Percentiles rank a stretch among this genome's conserved stretches.
Conservation (phyloP, 2,329 filamentous ascomycete genomes). For the Madurella fahalii region DNA sequence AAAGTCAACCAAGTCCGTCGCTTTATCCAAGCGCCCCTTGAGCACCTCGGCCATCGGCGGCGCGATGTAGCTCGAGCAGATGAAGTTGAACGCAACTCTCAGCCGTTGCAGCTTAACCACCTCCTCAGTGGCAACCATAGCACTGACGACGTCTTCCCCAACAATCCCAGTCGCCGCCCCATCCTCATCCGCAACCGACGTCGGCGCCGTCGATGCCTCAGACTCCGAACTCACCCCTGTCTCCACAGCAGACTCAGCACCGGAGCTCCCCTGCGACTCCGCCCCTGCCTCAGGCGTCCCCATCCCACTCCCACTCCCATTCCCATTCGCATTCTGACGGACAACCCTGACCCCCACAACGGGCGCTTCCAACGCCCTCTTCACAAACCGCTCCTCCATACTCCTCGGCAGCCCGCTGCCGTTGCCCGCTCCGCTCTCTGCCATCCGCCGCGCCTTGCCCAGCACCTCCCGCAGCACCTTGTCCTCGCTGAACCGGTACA, state of each 20-base stretch:
- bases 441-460: conserved; percentile 67
- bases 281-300: conserved; percentile 30
- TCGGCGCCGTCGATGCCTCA: conserved; percentile 39
- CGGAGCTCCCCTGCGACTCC: conserved; percentile 40
- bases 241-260: conserved; percentile 32
- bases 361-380: conserved; percentile 48
- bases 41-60: conserved; percentile 41
- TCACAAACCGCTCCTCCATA: conserved; percentile 82
- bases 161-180: conserved; percentile 16
- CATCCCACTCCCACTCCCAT: conserved; percentile 9
- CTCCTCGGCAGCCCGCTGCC: conserved; percentile 64
- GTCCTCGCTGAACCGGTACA: conserved; percentile 73
- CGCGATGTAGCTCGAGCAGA: conserved; percentile 59
- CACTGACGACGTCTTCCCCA: conserved; percentile 33
- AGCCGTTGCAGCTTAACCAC: conserved; percentile 60
- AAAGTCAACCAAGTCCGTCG: conserved; percentile 54
- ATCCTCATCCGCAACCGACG: conserved; percentile 37
- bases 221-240: conserved; percentile 36
- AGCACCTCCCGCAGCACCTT: conserved; percentile 66
- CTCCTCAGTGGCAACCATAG: conserved; percentile 44
- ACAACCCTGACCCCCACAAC: not conserved
- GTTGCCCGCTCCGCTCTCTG: conserved; percentile 34
- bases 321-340: not conserved
- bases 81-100: conserved; percentile 60
- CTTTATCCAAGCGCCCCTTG: conserved; percentile 34